Evolutionary conservation across 805 yeast species (phyloP).

Genomic region (Barnettozyma sucrosica): DNA sequence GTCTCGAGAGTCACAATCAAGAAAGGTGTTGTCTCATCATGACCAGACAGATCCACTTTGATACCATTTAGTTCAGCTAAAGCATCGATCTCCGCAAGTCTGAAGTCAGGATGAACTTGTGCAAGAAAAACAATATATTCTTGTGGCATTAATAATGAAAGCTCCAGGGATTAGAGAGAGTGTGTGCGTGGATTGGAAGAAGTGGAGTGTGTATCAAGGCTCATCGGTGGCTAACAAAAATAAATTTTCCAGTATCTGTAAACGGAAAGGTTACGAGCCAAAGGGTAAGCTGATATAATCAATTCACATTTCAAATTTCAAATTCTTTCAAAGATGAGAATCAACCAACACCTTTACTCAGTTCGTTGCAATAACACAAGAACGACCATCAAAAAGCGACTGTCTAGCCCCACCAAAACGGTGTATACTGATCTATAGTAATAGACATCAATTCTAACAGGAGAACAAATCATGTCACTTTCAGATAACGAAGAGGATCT

Average conservation of each 20-base stretch:
- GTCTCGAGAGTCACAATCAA: constrained; percentile 57
- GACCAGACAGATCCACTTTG: constrained; percentile 50
- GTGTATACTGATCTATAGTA: constrained; percentile 6
- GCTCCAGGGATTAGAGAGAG: not conserved
- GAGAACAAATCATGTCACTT: constrained; percentile 42
- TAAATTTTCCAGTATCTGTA: not conserved
- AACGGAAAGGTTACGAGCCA: not conserved
- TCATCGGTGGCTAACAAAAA: constrained; percentile 1
- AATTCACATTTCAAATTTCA: too few relatives aligned
- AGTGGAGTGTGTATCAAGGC: not conserved
- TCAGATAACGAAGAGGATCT: constrained; percentile 92
- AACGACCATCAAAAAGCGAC: not conserved
- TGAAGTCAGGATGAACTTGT: constrained; percentile 73
- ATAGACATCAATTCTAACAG: constrained; percentile 1
- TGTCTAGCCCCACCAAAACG: not conserved
- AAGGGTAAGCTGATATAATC: not conserved
- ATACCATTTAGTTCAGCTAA: constrained; percentile 63
- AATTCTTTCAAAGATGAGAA: too few relatives aligned
- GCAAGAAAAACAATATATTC: constrained; percentile 78
- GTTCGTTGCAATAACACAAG: too few relatives aligned
- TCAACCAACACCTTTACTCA: too few relatives aligned
- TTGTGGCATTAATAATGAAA: constrained; percentile 31
- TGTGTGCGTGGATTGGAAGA: not conserved
- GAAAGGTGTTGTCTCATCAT: constrained; percentile 63
- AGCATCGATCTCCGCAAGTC: constrained; percentile 79